phyloP scores from a whole-genome alignment of 2,329 filamentous ascomycete genomes.

The Albifimbria verrucaria region DNA sequence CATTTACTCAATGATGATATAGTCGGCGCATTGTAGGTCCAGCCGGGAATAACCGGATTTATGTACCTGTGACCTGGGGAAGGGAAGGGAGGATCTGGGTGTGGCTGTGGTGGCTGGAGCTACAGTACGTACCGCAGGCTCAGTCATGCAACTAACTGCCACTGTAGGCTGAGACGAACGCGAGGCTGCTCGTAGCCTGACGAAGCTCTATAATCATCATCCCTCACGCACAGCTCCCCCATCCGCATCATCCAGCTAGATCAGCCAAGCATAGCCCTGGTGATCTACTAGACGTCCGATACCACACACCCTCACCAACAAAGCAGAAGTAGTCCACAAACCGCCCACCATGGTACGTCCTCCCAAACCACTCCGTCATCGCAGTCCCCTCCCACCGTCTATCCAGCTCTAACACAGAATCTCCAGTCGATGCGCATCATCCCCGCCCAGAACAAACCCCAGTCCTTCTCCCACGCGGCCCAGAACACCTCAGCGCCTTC shows the following conservation, averaged over 20 bases:
- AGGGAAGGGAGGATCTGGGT: background rate
- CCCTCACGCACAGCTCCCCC: slow-evolving; percentile 3
- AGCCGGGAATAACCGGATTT: background rate
- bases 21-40: background rate
- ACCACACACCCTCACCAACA: slow-evolving; percentile 5
- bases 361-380: slow-evolving; percentile 7
- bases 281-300: background rate
- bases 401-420: slow-evolving; percentile 17
- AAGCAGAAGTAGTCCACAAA: background rate
- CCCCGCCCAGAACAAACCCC: slow-evolving; percentile 65
- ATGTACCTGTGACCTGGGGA: background rate
- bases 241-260: background rate
- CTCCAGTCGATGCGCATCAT: slow-evolving; percentile 83
- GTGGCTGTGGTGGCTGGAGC: slow-evolving; percentile 3
- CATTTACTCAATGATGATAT: background rate
- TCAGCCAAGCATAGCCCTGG: background rate
- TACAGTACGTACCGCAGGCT: background rate
- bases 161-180: slow-evolving; percentile 10
- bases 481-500: slow-evolving; percentile 74
- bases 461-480: slow-evolving; percentile 60
- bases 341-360: slow-evolving; percentile 47
- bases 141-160: background rate
- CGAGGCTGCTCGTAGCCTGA: slow-evolving; percentile 26
- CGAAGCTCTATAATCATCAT: slow-evolving; percentile 10
- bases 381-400: slow-evolving; percentile 2